phyloP scores from a whole-genome alignment of 352 stramenopile species.

The Phytopythium chamaehyphon region DNA sequence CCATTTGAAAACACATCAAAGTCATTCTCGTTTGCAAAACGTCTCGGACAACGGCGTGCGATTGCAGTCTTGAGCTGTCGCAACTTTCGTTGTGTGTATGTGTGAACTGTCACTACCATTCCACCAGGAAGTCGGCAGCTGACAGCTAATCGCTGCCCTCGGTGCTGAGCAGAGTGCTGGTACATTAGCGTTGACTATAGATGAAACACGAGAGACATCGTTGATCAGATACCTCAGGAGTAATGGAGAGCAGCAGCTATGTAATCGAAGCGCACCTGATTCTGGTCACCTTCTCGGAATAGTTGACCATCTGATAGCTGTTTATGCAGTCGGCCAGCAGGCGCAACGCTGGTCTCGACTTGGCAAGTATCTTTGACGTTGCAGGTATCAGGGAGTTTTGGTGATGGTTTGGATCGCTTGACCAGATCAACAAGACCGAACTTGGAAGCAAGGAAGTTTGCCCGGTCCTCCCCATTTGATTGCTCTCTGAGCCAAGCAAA shows the following conservation, averaged over 20 bases:
- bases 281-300: too few relatives aligned
- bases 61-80: conserved; percentile 51
- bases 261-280: too few relatives aligned
- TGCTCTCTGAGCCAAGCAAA: conserved; percentile 56
- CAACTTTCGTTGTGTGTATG: conserved; percentile 43
- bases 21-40: conserved; percentile 27
- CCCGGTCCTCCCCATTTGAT: conserved; percentile 48
- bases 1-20: conserved; percentile 33
- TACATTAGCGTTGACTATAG: not conserved
- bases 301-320: too few relatives aligned
- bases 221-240: not conserved
- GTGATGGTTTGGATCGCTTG: conserved; percentile 2
- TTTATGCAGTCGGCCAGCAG: not conserved
- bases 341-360: not conserved
- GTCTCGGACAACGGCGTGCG: conserved; percentile 20
- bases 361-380: not conserved
- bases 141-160: conserved; percentile 26
- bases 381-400: not conserved
- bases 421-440: conserved; percentile 37
- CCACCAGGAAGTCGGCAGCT: conserved; percentile 55
- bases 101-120: conserved; percentile 31
- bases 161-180: not conserved
- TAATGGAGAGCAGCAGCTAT: too few relatives aligned
- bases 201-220: not conserved
- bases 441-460: conserved; percentile 39